A percentile compares a stretch with the other conserved stretches of the same genome.
phyloP scores from a whole-genome alignment of 2,329 filamentous ascomycete genomes.

The Trichoderma guizhouense region DNA sequence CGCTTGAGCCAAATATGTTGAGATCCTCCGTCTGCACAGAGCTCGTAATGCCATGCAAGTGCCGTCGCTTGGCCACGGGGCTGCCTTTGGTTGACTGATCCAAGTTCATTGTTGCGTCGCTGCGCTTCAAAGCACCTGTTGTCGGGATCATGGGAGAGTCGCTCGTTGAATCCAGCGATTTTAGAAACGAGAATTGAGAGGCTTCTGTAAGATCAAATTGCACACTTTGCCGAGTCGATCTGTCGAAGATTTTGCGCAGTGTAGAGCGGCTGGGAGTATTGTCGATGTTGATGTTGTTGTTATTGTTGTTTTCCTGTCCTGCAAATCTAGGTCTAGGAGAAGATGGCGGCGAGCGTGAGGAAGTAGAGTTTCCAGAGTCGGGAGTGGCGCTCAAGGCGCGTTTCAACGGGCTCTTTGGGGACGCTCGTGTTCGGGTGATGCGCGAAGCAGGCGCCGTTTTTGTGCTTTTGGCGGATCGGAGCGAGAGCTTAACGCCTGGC shows the following conservation, averaged over 20 bases:
- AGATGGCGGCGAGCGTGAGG: slow-evolving; percentile 42
- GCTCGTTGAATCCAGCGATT: slow-evolving; percentile 47
- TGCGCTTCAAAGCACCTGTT: slow-evolving; percentile 85
- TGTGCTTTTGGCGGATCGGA: slow-evolving; percentile 60
- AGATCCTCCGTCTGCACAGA: slow-evolving; percentile 57
- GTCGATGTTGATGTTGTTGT: slow-evolving; percentile 33
- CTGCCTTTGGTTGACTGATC: slow-evolving; percentile 76
- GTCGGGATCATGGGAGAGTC: slow-evolving; percentile 30
- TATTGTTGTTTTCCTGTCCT: slow-evolving; percentile 44
- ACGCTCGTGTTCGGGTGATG: slow-evolving; percentile 62
- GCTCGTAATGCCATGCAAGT: slow-evolving; percentile 71
- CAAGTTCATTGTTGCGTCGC: slow-evolving; percentile 83
- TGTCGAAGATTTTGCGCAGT: slow-evolving; percentile 37
- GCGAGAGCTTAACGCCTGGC: slow-evolving; percentile 63
- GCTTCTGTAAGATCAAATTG: slow-evolving; percentile 56
- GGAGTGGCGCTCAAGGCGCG: slow-evolving; percentile 68
- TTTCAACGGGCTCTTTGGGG: slow-evolving; percentile 77
- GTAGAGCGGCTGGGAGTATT: slow-evolving; percentile 35
- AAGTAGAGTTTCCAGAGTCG: slow-evolving; percentile 66
- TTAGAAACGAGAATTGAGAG: slow-evolving; percentile 48
- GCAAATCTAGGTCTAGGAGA: slow-evolving; percentile 36
- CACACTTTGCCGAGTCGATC: slow-evolving; percentile 51
- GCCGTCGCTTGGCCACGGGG: slow-evolving; percentile 86
- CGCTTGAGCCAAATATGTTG: slow-evolving; percentile 68
- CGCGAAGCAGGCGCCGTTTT: slow-evolving; percentile 47